These are phyloP conservation scores for Botrytis sinoallii DNA, from an alignment of 2,329 filamentous ascomycete species.

Conservation along the genomic window DNA sequence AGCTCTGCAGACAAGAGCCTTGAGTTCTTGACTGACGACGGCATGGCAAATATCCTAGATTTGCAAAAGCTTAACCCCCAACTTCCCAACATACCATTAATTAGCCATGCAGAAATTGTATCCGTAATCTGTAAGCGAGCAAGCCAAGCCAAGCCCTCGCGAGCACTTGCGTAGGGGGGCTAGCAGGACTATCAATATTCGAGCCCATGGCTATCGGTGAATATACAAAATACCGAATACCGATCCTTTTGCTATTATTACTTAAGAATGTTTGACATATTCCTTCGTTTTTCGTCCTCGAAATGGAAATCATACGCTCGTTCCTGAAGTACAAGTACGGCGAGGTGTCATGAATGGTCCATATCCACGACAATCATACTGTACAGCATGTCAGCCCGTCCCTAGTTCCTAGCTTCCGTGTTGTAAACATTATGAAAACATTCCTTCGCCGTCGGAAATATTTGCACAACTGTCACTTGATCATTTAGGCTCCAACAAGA, in stretches of 20 bases:
- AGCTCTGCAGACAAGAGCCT: background rate
- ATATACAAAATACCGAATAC: conserved; percentile 10
- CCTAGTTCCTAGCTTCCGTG: background rate
- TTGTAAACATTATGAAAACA: background rate
- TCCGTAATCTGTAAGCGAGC: background rate
- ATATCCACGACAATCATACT: conserved; percentile 4
- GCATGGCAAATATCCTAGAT: background rate
- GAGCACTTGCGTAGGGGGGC: conserved; percentile 6
- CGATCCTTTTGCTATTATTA: background rate
- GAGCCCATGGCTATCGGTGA: conserved; percentile 1
- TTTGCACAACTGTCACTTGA: conserved; percentile 17
- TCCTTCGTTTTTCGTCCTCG: background rate
- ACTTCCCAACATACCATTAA: background rate
- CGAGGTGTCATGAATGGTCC: conserved; percentile 1
- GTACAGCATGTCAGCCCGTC: background rate
- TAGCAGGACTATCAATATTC: background rate
- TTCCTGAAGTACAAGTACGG: background rate
- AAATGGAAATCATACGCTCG: background rate
- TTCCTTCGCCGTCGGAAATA: conserved; percentile 9
- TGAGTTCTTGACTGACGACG: background rate
- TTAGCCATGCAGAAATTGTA: background rate
- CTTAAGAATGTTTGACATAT: background rate
- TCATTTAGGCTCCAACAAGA: conserved; percentile 16
- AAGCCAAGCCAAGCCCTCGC: background rate
- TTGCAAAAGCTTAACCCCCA: background rate